phyloP scores from a whole-genome alignment of 148 eudicot species.

The Drosera capensis region DNA sequence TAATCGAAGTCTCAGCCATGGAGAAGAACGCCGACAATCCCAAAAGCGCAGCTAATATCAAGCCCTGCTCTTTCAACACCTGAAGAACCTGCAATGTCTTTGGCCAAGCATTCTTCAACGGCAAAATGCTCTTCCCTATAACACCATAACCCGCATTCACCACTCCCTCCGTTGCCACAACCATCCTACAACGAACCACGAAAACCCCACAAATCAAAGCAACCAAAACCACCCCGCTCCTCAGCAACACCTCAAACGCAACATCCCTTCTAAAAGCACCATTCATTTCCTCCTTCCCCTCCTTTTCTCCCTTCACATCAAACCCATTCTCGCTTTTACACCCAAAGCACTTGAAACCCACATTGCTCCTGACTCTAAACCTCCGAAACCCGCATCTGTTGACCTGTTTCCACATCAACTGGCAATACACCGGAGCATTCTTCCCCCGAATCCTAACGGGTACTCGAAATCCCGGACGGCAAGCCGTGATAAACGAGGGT shows the following conservation, averaged over 20 bases:
- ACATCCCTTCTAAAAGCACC: constrained; percentile 5
- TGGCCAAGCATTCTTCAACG: constrained; percentile 53
- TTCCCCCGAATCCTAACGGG: no score
- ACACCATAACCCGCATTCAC: constrained; percentile 36
- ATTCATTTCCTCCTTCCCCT: not conserved
- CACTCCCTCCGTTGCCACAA: constrained; percentile 37
- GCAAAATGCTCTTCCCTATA: constrained; percentile 29
- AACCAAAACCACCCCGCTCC: constrained; percentile 30
- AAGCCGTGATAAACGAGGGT: no score
- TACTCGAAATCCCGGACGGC: no score
- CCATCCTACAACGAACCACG: constrained; percentile 36
- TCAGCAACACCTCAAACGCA: constrained; percentile 25
- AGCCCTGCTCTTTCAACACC: constrained; percentile 73
- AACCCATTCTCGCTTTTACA: constrained; percentile 8
- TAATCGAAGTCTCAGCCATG: constrained; percentile 95
- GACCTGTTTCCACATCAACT: no score
- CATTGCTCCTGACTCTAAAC: no score
- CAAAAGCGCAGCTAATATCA: constrained; percentile 61
- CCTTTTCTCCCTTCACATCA: constrained; percentile 4
- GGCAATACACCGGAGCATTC: no score
- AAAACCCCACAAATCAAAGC: constrained; percentile 41
- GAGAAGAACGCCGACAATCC: constrained; percentile 90
- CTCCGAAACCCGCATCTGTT: no score
- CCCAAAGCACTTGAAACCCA: constrained; percentile 20
- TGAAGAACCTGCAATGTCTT: constrained; percentile 60